A percentile compares a stretch with the other conserved stretches of the same genome.
Conservation (phyloP, 1,284 basidiomycete genomes). For the Leccinum griseonigrum region DNA sequence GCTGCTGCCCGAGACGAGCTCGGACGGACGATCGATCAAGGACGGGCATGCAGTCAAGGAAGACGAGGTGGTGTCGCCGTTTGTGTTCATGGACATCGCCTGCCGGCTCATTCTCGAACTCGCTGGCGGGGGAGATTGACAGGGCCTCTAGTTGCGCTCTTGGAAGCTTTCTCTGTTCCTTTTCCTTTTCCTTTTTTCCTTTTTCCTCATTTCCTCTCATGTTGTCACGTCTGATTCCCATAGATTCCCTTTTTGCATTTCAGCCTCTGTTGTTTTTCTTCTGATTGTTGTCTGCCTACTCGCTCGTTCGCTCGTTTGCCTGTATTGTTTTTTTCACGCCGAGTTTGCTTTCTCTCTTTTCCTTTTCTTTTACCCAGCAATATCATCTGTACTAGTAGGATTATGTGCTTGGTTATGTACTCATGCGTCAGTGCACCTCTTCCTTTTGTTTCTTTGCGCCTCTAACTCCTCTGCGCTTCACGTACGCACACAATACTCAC, state of each 20-base stretch:
- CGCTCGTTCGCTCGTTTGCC: conserved; percentile 7
- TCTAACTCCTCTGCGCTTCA: not conserved
- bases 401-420: conserved; percentile 18
- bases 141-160: not conserved
- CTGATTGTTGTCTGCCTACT: conserved; percentile 9
- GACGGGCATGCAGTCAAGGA: conserved; percentile 28
- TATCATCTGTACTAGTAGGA: conserved; percentile 27
- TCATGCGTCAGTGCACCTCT: not conserved
- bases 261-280: conserved; percentile 5
- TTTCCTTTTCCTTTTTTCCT: not conserved
- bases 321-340: not conserved
- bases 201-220: not conserved
- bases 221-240: conserved; percentile 19
- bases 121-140: conserved; percentile 58
- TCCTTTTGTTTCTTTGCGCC: not conserved
- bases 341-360: conserved; percentile 1
- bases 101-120: conserved; percentile 79
- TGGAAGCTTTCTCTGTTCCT: not conserved
- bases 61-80: conserved; percentile 87
- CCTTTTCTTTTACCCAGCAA: conserved; percentile 12
- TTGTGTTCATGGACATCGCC: conserved; percentile 96
- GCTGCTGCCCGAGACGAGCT: conserved; percentile 48
- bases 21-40: conserved; percentile 38
- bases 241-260: conserved; percentile 17
- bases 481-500: not conserved